Evolutionary conservation across 2,329 filamentous ascomycete genomes (phyloP).

Genomic region (Pyrenophora tritici-repentis): DNA sequence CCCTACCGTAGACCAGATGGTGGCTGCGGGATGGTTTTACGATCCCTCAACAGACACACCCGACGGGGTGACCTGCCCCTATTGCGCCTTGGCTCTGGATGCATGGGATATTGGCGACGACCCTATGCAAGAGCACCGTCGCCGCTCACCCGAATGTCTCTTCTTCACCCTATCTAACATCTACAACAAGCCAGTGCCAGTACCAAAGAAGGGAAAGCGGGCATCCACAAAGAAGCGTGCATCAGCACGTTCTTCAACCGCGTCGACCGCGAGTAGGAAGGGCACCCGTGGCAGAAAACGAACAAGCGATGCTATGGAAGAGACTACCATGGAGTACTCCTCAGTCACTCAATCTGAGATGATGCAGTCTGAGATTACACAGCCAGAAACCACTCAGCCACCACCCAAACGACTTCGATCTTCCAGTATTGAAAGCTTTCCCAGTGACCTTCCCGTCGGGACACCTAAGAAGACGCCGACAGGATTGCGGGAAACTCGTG

Average conservation of each 20-base stretch:
- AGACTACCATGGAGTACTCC: slow-evolving; percentile 1
- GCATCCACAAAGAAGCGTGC: slow-evolving; percentile 31
- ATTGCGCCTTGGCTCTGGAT: slow-evolving; percentile 87
- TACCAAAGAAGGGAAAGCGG: slow-evolving; percentile 36
- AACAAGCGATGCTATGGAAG: slow-evolving; percentile 21
- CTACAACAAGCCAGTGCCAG: slow-evolving; percentile 43
- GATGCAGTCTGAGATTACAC: background rate
- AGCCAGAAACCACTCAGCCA: background rate
- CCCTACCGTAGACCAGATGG: slow-evolving; percentile 68
- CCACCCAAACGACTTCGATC: slow-evolving; percentile 24
- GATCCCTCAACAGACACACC: slow-evolving; percentile 81
- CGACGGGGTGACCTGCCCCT: slow-evolving; percentile 88
- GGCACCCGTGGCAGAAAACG: slow-evolving; percentile 23
- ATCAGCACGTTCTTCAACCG: slow-evolving; percentile 29
- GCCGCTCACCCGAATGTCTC: slow-evolving; percentile 75
- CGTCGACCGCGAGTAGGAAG: slow-evolving; percentile 22
- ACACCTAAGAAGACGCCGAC: slow-evolving; percentile 30
- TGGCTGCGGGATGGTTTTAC: slow-evolving; percentile 92
- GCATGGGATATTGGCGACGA: slow-evolving; percentile 95
- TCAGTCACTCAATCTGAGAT: slow-evolving; percentile 1
- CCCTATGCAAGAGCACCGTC: slow-evolving; percentile 86
- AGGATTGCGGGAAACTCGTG: slow-evolving; percentile 11
- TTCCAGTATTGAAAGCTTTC: slow-evolving; percentile 29
- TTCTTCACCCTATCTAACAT: slow-evolving; percentile 77
- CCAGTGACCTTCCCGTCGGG: slow-evolving; percentile 24